Evolutionary conservation across 331 rosid genomes (phyloP).

Genomic region (Phaseolus coccineus): DNA sequence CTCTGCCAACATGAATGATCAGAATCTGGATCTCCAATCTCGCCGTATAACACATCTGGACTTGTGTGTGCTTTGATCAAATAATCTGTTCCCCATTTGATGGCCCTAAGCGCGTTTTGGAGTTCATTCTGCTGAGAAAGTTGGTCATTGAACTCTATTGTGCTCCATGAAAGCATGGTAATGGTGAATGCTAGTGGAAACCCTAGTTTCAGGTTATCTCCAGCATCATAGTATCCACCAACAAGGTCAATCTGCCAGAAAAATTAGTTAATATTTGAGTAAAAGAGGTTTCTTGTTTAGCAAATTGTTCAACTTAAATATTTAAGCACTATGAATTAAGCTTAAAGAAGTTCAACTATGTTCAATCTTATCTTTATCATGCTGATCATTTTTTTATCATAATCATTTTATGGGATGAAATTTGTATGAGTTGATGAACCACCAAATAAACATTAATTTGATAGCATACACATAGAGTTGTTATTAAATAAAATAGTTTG

Average conservation of each 20-base stretch:
- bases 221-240: slow-evolving; percentile 79
- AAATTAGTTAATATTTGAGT: too few relatives aligned
- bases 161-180: slow-evolving; percentile 74
- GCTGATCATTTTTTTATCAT: too few relatives aligned
- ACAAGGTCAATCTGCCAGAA: slow-evolving; percentile 52
- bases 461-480: too few relatives aligned
- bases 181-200: slow-evolving; percentile 72
- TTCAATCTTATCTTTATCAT: too few relatives aligned
- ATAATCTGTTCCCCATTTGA: slow-evolving; percentile 74
- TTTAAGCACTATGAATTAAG: too few relatives aligned
- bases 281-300: too few relatives aligned
- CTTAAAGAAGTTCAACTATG: too few relatives aligned
- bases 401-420: too few relatives aligned
- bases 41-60: slow-evolving; percentile 51
- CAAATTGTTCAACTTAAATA: too few relatives aligned
- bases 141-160: slow-evolving; percentile 50
- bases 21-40: slow-evolving; percentile 62
- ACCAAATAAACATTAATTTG: too few relatives aligned
- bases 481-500: too few relatives aligned
- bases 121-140: slow-evolving; percentile 43
- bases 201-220: slow-evolving; percentile 73
- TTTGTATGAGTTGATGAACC: too few relatives aligned
- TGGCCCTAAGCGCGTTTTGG: slow-evolving; percentile 53
- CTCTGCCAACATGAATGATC: slow-evolving; percentile 73
- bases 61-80: slow-evolving; percentile 60